phyloP scores from a whole-genome alignment of 208 protist species.

The Crithidia sp. region DNA sequence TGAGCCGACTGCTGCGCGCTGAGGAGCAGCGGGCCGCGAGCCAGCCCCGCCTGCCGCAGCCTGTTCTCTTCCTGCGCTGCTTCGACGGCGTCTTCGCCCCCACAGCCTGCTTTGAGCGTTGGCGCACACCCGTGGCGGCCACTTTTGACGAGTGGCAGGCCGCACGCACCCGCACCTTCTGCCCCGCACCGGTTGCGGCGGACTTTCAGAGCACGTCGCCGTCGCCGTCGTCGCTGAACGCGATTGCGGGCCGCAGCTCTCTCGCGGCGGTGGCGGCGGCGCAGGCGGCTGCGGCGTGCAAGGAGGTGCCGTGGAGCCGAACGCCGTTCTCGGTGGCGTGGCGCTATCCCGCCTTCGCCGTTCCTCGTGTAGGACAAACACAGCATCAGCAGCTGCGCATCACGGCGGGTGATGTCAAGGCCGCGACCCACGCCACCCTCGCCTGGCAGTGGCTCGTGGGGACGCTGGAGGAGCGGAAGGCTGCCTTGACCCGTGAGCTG shows the following conservation, averaged over 20 bases:
- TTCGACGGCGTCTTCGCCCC: conserved; percentile 62
- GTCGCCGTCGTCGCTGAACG: conserved; percentile 12
- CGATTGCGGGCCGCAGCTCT: conserved; percentile 17
- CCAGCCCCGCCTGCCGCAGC: conserved; percentile 2
- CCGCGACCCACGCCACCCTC: conserved; percentile 39
- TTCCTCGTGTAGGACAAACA: conserved; percentile 7
- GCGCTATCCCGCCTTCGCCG: conserved; percentile 25
- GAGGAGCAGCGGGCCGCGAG: conserved; percentile 22
- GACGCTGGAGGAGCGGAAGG: conserved; percentile 28
- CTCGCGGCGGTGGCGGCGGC: conserved; percentile 10
- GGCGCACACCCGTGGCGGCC: conserved; percentile 1
- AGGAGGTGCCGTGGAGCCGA: conserved; percentile 35
- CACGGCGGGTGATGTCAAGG: conserved; percentile 55
- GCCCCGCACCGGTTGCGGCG: conserved; percentile 12
- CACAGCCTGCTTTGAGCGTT: conserved; percentile 1
- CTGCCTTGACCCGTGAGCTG: conserved; percentile 25
- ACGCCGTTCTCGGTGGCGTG: conserved; percentile 30
- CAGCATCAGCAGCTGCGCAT: conserved; percentile 5
- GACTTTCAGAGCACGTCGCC: conserved; percentile 17
- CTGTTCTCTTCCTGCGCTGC: conserved; percentile 45
- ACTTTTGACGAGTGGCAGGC: conserved; percentile 23
- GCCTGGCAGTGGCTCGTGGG: conserved; percentile 45
- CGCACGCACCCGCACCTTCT: conserved; percentile 23
- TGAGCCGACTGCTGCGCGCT: conserved; percentile 29
- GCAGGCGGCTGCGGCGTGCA: conserved; percentile 16